A percentile compares a stretch with the other conserved stretches of the same genome.
These are phyloP conservation scores for Cynara cardunculus DNA, from an alignment of 129 eudicot genomes.

Conservation along the genomic window DNA sequence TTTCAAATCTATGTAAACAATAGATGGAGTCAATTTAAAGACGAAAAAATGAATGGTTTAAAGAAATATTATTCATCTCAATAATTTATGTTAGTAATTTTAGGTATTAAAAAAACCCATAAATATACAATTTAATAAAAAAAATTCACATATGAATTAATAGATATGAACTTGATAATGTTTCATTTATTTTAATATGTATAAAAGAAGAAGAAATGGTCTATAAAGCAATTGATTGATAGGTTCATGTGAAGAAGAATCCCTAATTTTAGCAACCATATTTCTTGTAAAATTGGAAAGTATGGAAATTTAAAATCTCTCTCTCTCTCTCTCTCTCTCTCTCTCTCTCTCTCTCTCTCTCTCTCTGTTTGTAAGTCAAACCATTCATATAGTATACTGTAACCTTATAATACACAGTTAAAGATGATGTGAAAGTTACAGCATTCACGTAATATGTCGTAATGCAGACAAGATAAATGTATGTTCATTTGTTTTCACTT, in stretches of 20 bases:
- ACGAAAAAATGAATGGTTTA: not conserved
- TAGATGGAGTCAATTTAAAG: too few species aligned
- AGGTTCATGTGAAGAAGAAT: conserved; percentile 15
- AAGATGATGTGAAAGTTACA: not conserved
- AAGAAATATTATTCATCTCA: not conserved
- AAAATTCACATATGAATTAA: too few species aligned
- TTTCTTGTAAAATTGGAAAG: too few species aligned
- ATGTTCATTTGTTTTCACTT: not conserved
- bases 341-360: too few species aligned
- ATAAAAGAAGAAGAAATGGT: not conserved
- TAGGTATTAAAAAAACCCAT: not conserved
- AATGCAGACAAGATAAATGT: not conserved
- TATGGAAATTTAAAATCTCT: too few species aligned
- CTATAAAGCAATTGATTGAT: not conserved
- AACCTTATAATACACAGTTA: not conserved
- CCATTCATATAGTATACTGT: too few species aligned
- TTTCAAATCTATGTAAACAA: too few species aligned
- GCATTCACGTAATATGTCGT: not conserved
- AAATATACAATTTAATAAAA: too few species aligned
- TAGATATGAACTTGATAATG: too few species aligned
- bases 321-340: too few species aligned
- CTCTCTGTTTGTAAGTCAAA: too few species aligned
- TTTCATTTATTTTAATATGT: not conserved
- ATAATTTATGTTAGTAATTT: too few species aligned
- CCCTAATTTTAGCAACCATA: conserved; percentile 15